Conservation (phyloP, 139 green algal genomes). For the Chlorella sp. region DNA sequence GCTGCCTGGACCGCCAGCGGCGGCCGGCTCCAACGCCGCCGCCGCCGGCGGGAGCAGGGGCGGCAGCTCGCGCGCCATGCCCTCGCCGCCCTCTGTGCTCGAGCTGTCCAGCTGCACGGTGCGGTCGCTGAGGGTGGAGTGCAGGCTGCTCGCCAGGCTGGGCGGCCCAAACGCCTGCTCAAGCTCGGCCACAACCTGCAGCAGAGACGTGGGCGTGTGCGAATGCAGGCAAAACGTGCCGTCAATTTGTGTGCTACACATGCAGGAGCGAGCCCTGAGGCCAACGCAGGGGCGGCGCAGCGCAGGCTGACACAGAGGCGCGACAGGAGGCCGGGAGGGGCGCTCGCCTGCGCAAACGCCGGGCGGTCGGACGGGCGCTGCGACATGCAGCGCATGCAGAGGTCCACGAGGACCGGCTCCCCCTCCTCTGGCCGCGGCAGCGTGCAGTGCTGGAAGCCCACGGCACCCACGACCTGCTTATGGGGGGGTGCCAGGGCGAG, state of each 20-base stretch:
- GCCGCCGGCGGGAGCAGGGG: too few relatives aligned
- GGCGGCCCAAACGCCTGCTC: too few relatives aligned
- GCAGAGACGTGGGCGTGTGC: neutral
- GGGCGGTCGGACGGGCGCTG: neutral
- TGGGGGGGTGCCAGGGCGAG: slow-evolving; percentile 20
- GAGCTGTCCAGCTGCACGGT: too few relatives aligned
- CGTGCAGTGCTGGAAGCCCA: slow-evolving; percentile 74
- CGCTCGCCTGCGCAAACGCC: neutral
- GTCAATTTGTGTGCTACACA: too few relatives aligned
- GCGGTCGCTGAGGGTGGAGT: too few relatives aligned
- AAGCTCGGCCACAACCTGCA: neutral
- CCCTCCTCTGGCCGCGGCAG: slow-evolving; percentile 35
- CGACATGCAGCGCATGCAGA: slow-evolving; percentile 22
- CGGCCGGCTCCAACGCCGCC: too few relatives aligned
- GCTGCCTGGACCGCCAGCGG: too few relatives aligned
- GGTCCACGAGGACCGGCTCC: slow-evolving; percentile 2
- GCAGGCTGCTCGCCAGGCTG: too few relatives aligned
- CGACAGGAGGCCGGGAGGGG: neutral
- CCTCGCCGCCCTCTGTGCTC: too few relatives aligned
- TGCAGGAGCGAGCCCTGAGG: neutral
- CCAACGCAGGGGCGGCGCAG: neutral
- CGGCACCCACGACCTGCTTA: slow-evolving; percentile 87
- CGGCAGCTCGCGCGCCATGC: too few relatives aligned
- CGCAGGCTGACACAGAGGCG: neutral
- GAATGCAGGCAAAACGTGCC: neutral